Conservation (phyloP, 139 green algal species). For the Micractinium conductrix region DNA sequence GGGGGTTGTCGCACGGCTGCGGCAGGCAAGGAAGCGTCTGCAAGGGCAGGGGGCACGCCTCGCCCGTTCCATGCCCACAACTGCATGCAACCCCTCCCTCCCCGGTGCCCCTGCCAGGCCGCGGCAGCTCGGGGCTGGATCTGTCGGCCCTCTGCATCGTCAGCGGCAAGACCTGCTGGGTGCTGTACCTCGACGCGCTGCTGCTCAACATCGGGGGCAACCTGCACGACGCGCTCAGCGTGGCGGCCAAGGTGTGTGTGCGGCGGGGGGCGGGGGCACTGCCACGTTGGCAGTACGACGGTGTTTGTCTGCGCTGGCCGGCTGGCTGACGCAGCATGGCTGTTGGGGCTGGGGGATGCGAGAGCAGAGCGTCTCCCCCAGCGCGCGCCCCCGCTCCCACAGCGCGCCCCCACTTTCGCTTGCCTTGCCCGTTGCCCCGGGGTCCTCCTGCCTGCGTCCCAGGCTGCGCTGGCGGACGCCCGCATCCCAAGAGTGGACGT, state of each 20-base stretch:
- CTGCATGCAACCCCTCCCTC: neutral
- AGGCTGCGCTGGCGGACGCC: conserved; percentile 72
- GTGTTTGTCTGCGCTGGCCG: neutral
- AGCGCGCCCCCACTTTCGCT: neutral
- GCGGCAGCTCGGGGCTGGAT: conserved; percentile 59
- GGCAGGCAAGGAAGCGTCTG: no score
- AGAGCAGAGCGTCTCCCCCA: neutral
- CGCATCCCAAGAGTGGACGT: conserved; percentile 62
- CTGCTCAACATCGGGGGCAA: conserved; percentile 86
- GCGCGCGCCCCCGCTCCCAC: no score
- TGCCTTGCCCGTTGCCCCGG: no score
- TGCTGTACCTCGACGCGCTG: conserved; percentile 83
- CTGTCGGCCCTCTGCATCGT: conserved; percentile 75
- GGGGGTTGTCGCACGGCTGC: no score
- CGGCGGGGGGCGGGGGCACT: no score
- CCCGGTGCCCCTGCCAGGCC: neutral
- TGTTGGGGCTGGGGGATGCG: no score
- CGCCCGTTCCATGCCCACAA: no score
- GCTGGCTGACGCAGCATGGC: neutral
- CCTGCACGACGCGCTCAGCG: conserved; percentile 78
- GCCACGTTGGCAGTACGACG: neutral
- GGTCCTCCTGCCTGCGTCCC: neutral
- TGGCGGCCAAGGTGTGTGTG: conserved; percentile 65
- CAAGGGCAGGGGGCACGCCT: no score
- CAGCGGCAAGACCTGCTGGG: conserved; percentile 82